A percentile compares a stretch with the other conserved stretches of the same genome.
Evolutionary conservation across 23 red algal genomes (phyloP).

Genomic region (Gracilaria gracilis): DNA sequence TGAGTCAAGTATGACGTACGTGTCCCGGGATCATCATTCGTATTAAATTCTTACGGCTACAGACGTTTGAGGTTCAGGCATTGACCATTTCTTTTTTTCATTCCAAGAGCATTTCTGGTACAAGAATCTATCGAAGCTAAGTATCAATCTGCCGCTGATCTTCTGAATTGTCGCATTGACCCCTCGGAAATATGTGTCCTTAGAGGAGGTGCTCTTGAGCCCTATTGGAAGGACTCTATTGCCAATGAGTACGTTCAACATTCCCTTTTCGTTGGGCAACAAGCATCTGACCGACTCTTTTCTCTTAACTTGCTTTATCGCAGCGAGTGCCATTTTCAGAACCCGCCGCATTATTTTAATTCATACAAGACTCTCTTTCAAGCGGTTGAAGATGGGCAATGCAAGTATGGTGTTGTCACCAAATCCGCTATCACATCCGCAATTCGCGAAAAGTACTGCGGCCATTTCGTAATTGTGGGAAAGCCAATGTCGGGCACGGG

Average conservation of each 20-base stretch:
- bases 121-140: conserved; percentile 23
- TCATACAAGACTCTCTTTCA: neutral
- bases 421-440: neutral
- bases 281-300: too few relatives aligned
- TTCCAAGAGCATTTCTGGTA: conserved; percentile 38
- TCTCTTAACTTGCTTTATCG: too few relatives aligned
- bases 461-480: neutral
- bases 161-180: conserved; percentile 25
- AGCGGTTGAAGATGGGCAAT: neutral
- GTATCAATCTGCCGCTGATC: conserved; percentile 1
- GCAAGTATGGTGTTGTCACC: neutral
- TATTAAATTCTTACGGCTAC: too few relatives aligned
- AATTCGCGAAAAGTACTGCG: neutral
- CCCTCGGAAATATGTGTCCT: conserved; percentile 39
- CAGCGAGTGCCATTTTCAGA: neutral
- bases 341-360: neutral
- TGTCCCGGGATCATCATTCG: too few relatives aligned
- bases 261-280: neutral
- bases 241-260: neutral
- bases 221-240: conserved; percentile 33
- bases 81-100: neutral
- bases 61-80: too few relatives aligned
- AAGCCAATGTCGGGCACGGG: neutral
- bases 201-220: conserved; percentile 42
- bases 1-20: conserved; percentile 60